Evolutionary conservation across 2,329 filamentous ascomycete species (phyloP), one percentile per base, ranked within the genome.

Genomic region (Phialophora macrospora): DNA sequence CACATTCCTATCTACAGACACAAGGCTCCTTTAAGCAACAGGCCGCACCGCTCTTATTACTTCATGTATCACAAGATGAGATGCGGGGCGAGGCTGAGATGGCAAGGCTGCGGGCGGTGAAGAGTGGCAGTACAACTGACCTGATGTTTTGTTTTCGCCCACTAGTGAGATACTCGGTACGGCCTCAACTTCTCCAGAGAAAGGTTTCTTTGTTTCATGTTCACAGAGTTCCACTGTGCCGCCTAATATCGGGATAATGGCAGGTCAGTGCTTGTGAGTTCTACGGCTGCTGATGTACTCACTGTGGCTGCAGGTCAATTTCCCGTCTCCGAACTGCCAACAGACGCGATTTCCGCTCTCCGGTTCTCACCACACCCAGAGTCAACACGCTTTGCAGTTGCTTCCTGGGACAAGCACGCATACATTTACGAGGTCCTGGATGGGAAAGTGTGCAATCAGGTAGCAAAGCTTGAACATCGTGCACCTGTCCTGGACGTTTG

Each of bases 391-490:
- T 85, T 99, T 44, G 86, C 96, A n/a, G 93, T 94, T 72, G 90
- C 93, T 11, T 97, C 93, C 63, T 99, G 95, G 95, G 94, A 98
- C 80, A 92, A 89, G 78, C 87, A 92, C 76, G 87, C 96, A 63
- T 96, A 97, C 79, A 84, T 94, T 60, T 98, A 98, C 83, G 91
- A 96, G 75, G 85, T 90, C 65, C 88, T 87, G 6, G 74, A 93
- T 34, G 85, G 87, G 70, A 91, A 89, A 70, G 60, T 60, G 24
- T 70, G 67, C 57, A 66, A 59, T 6, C 67, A 67, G 34, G 32
- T 72, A 4, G 65, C 69, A 14, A 73, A 68, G 20, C 92, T 90
- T 74, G 89, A 93, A 77, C 90, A 95, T 77, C 87, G 88, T 67
- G 92, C 92, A 7, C 93, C 95, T 0, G 90, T 99, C 8, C 83